Conservation (phyloP, 164 flowering plant species). For the Magnolia officinalis region DNA sequence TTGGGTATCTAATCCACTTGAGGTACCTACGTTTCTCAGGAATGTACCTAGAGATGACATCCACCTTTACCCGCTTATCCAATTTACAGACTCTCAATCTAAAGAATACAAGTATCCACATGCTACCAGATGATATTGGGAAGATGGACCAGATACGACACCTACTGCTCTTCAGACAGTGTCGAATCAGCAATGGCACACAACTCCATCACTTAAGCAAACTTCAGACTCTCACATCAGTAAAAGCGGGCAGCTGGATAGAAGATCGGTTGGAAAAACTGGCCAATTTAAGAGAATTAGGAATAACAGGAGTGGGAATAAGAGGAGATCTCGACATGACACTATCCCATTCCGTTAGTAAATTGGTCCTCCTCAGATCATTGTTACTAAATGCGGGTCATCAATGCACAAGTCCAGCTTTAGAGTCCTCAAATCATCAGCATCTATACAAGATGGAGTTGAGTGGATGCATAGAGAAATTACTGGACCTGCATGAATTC, state of each 20-base stretch:
- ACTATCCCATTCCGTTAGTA: too few relatives aligned
- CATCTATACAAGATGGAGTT: too few relatives aligned
- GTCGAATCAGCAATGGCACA: too few relatives aligned
- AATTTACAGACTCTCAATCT: background rate
- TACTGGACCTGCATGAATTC: too few relatives aligned
- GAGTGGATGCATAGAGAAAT: too few relatives aligned
- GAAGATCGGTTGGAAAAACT: background rate
- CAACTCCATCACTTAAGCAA: background rate
- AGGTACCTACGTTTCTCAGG: background rate
- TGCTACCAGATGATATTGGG: background rate
- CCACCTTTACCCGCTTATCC: background rate
- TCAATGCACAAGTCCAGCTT: too few relatives aligned
- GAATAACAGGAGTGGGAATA: background rate
- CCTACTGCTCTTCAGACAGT: background rate
- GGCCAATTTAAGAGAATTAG: conserved; percentile 2
- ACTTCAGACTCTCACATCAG: background rate
- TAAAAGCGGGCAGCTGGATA: background rate
- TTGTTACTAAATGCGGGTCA: too few relatives aligned
- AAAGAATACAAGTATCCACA: background rate
- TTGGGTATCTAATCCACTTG: background rate
- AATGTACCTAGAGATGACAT: background rate
- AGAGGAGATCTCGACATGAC: too few relatives aligned
- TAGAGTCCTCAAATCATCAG: too few relatives aligned
- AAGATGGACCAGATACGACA: conserved; percentile 6
- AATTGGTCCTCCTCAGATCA: too few relatives aligned